These are phyloP conservation scores for Hanseniaspora vineae DNA, from an alignment of 805 yeast genomes.

Conservation along the genomic window DNA sequence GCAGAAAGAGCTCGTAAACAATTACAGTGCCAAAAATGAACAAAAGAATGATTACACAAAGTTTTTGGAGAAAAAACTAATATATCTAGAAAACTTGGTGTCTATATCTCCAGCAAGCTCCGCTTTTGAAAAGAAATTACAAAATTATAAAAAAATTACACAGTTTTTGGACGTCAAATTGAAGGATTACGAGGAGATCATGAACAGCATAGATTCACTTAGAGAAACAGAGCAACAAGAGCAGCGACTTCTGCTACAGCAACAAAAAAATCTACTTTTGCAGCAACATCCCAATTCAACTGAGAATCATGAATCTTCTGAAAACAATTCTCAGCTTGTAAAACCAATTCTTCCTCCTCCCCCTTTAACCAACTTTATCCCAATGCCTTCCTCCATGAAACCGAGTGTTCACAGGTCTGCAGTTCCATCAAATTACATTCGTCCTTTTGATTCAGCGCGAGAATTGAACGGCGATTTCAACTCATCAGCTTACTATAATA, in stretches of 20 bases:
- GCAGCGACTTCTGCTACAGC: background rate
- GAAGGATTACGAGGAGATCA: slow-evolving; percentile 2
- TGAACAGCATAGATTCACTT: background rate
- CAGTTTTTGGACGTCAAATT: slow-evolving; percentile 18
- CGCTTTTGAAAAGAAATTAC: slow-evolving; percentile 20
- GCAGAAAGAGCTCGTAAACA: background rate
- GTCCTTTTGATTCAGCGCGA: too few species aligned
- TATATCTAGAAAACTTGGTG: slow-evolving; percentile 35
- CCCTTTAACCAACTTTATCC: background rate
- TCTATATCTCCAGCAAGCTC: slow-evolving; percentile 18
- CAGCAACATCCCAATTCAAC: background rate
- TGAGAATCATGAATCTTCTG: background rate
- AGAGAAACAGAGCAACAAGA: background rate
- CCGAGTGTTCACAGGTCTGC: background rate
- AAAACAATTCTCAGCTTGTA: too few species aligned
- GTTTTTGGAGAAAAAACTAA: slow-evolving; percentile 42
- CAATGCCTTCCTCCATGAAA: background rate
- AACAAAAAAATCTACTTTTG: background rate
- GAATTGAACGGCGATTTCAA: too few species aligned
- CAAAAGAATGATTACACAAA: slow-evolving; percentile 44
- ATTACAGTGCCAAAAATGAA: slow-evolving; percentile 21
- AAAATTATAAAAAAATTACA: slow-evolving; percentile 27
- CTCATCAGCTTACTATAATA: too few species aligned
- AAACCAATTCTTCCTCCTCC: background rate
- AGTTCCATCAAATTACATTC: too few species aligned